These are phyloP conservation scores for Phytopythium vexans DNA, from an alignment of 352 stramenopile genomes.

Conservation along the genomic window DNA sequence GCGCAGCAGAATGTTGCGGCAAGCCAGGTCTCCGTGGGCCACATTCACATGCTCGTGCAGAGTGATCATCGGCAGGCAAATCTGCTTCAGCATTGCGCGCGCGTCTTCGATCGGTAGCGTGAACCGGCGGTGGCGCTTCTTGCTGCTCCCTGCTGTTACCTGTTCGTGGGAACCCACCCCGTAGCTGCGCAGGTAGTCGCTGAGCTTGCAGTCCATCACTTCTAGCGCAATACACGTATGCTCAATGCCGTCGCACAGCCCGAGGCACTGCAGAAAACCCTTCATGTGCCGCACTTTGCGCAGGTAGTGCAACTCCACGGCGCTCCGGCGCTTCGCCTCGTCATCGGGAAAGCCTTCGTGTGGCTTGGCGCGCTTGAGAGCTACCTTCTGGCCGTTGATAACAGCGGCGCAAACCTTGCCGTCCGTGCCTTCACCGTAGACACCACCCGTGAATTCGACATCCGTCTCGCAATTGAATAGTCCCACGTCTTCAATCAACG, in stretches of 20 bases:
- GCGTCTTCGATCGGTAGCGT: slow-evolving; percentile 56
- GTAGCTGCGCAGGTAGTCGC: slow-evolving; percentile 77
- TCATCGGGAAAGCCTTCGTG: slow-evolving; percentile 71
- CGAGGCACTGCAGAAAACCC: slow-evolving; percentile 80
- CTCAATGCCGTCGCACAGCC: slow-evolving; percentile 77
- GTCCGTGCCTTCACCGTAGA: slow-evolving; percentile 84
- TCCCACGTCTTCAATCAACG: slow-evolving; percentile 79
- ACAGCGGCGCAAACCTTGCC: slow-evolving; percentile 75
- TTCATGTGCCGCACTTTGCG: slow-evolving; percentile 70
- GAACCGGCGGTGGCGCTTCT: slow-evolving; percentile 43
- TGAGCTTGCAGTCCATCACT: slow-evolving; percentile 88
- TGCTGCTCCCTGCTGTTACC: slow-evolving; percentile 3
- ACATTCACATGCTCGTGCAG: slow-evolving; percentile 81
- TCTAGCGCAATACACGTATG: slow-evolving; percentile 85
- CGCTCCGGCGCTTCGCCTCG: slow-evolving; percentile 76
- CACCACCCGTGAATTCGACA: slow-evolving; percentile 75
- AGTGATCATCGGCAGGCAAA: slow-evolving; percentile 72
- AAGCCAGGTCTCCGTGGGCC: slow-evolving; percentile 78
- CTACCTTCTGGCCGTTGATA: slow-evolving; percentile 76
- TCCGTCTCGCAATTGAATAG: slow-evolving; percentile 82
- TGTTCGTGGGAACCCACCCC: slow-evolving; percentile 14
- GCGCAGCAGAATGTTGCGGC: slow-evolving; percentile 81
- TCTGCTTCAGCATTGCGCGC: slow-evolving; percentile 64
- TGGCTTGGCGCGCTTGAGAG: slow-evolving; percentile 78
- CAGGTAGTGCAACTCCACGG: slow-evolving; percentile 78